Conservation (phyloP, 2,329 filamentous ascomycete genomes). For the Nemania sp. region DNA sequence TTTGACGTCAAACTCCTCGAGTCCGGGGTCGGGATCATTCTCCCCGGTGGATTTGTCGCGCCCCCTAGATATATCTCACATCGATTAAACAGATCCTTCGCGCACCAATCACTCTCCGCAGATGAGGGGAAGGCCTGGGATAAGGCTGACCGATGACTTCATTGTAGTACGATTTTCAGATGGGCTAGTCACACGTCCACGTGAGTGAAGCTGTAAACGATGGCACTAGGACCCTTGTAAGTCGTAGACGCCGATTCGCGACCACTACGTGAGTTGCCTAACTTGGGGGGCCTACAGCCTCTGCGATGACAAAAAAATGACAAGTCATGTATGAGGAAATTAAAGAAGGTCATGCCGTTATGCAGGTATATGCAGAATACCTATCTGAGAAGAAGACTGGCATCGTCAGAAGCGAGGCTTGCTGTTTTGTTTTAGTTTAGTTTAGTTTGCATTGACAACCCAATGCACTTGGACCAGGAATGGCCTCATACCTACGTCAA, state of each 20-base stretch:
- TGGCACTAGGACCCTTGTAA: not conserved
- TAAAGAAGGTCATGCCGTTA: slow-evolving; percentile 14
- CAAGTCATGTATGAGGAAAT: slow-evolving; percentile 15
- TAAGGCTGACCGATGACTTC: not conserved
- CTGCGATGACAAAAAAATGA: slow-evolving; percentile 16
- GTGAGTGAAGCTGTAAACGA: not conserved
- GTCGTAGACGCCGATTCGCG: not conserved
- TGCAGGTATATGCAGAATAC: slow-evolving; percentile 14
- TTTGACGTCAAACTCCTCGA: not conserved
- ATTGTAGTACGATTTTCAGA: not conserved
- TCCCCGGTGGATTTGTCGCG: not conserved
- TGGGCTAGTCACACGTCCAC: not conserved
- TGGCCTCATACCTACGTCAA: slow-evolving; percentile 1
- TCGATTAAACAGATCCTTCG: not conserved
- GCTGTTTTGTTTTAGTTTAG: too few species aligned
- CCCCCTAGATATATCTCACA: not conserved
- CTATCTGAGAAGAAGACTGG: too few species aligned
- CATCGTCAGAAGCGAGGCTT: slow-evolving; percentile 8
- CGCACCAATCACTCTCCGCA: not conserved
- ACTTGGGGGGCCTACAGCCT: not conserved
- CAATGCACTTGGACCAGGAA: slow-evolving; percentile 6
- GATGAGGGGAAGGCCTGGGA: not conserved
- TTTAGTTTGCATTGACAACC: slow-evolving; percentile 12
- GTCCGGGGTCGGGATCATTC: not conserved
- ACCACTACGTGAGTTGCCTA: not conserved